Evolutionary conservation across 768 basidiomycete genomes (phyloP).

Genomic region (Leccinum disarticulatum): DNA sequence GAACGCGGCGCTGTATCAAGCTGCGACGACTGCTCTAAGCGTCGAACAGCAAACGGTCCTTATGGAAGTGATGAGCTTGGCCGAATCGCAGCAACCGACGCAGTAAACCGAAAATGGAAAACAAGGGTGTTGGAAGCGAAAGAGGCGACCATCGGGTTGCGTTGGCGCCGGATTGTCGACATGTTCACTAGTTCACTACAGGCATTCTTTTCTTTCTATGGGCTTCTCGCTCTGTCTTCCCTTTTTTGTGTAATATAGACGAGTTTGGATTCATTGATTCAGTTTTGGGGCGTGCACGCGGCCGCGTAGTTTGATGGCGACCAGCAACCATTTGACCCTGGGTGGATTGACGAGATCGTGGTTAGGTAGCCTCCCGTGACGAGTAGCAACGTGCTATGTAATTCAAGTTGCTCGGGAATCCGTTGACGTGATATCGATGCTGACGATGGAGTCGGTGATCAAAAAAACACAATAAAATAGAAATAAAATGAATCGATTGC

Average conservation of each 20-base stretch:
- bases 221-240: neutral
- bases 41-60: constrained; percentile 77
- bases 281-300: neutral
- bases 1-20: constrained; percentile 64
- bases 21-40: constrained; percentile 66
- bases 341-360: neutral
- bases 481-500: neutral
- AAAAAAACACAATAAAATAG: neutral
- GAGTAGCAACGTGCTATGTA: neutral
- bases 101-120: constrained; percentile 6
- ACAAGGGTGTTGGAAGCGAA: neutral
- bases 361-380: neutral
- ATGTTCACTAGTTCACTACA: neutral
- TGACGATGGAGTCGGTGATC: neutral
- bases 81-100: constrained; percentile 40
- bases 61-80: constrained; percentile 82
- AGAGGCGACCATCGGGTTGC: neutral
- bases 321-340: neutral
- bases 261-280: neutral
- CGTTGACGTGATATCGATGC: neutral
- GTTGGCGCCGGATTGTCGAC: neutral
- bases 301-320: neutral
- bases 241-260: neutral
- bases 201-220: neutral
- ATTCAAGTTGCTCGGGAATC: neutral